Percentiles rank a stretch among this genome's conserved stretches.
These are phyloP conservation scores for Craterostigma plantagineum DNA, from an alignment of 257 asterid genomes.

Conservation along the genomic window DNA sequence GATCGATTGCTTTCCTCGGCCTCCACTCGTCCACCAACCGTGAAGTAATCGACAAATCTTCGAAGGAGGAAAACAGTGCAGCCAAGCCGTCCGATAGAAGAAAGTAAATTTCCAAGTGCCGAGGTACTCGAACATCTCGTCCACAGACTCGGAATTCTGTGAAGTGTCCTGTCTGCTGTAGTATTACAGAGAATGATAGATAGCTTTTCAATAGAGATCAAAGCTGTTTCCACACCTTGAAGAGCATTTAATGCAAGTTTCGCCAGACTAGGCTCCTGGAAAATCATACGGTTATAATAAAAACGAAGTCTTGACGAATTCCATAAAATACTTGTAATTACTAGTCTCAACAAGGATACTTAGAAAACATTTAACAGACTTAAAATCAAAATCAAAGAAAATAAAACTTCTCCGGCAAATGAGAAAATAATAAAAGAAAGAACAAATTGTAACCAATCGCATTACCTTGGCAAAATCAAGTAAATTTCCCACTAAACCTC, in stretches of 20 bases:
- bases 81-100: constrained; percentile 69
- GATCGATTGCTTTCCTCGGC: constrained; percentile 19
- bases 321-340: too few relatives aligned
- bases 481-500: too few relatives aligned
- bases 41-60: constrained; percentile 48
- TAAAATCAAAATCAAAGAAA: too few relatives aligned
- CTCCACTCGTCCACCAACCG: constrained; percentile 19
- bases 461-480: too few relatives aligned
- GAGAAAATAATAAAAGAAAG: too few relatives aligned
- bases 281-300: constrained; percentile 12
- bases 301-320: neutral
- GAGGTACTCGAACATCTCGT: constrained; percentile 58
- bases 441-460: too few relatives aligned
- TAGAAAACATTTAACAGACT: too few relatives aligned
- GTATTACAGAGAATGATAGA: constrained; percentile 39
- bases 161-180: constrained; percentile 75
- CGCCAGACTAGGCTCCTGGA: constrained; percentile 88
- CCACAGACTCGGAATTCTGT: constrained; percentile 67
- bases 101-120: constrained; percentile 63
- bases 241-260: constrained; percentile 78
- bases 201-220: constrained; percentile 44
- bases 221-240: constrained; percentile 75
- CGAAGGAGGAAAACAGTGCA: constrained; percentile 53
- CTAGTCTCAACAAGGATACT: too few relatives aligned
- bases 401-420: too few relatives aligned